Evolutionary conservation across 306 rosid genomes (phyloP).

Genomic region (Quercus variabilis): DNA sequence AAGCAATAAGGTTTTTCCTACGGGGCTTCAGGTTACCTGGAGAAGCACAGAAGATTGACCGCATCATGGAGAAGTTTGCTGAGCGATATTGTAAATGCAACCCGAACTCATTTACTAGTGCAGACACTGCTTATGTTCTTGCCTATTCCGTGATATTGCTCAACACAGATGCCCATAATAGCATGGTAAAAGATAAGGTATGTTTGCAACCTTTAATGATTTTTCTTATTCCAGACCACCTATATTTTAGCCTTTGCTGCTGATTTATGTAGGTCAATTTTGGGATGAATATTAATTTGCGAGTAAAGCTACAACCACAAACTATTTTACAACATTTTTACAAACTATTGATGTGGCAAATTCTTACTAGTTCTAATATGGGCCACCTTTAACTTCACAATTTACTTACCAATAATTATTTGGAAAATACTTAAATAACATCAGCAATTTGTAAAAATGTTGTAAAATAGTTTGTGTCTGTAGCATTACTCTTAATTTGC

Average conservation of each 20-base stretch:
- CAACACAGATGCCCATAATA: slow-evolving; percentile 97
- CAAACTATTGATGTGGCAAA: too few relatives aligned
- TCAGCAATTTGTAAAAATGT: too few relatives aligned
- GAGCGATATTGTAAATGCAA: slow-evolving; percentile 98
- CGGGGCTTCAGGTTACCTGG: slow-evolving; percentile 98
- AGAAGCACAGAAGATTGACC: slow-evolving; percentile 99
- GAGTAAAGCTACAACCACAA: too few relatives aligned
- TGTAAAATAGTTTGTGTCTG: too few relatives aligned
- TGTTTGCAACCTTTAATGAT: slow-evolving; percentile 29
- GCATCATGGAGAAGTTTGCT: slow-evolving; percentile 99
- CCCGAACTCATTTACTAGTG: slow-evolving; percentile 92
- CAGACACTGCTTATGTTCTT: slow-evolving; percentile 98
- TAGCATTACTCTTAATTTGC: not conserved
- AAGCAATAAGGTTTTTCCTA: slow-evolving; percentile 92
- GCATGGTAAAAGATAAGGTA: slow-evolving; percentile 97
- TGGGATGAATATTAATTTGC: not conserved
- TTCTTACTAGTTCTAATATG: too few relatives aligned
- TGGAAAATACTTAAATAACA: too few relatives aligned
- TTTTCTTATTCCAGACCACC: not conserved
- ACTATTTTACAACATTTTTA: too few relatives aligned
- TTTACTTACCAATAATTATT: too few relatives aligned
- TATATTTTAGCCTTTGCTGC: slow-evolving; percentile 8
- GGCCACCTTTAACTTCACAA: too few relatives aligned
- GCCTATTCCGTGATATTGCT: slow-evolving; percentile 99
- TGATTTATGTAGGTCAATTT: not conserved